Percentiles rank a stretch among this genome's conserved stretches.
phyloP scores from a whole-genome alignment of 2,329 filamentous ascomycete species.

The Aspergillus cejpii region DNA sequence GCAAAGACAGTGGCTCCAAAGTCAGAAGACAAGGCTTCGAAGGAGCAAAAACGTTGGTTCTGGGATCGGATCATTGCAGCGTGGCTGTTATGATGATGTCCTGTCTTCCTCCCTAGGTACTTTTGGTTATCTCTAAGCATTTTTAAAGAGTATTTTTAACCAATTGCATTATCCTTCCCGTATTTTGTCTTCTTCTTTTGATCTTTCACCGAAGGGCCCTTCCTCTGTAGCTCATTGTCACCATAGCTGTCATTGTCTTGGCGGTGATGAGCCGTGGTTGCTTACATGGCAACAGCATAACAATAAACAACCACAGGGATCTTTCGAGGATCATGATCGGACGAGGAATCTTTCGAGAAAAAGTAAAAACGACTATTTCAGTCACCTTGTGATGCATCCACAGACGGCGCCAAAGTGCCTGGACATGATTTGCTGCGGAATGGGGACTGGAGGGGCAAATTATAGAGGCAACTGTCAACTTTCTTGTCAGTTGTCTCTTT shows the following conservation, averaged over 20 bases:
- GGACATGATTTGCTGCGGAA: not conserved
- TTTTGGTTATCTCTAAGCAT: not conserved
- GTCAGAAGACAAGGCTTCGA: not conserved
- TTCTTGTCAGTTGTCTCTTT: too few species aligned
- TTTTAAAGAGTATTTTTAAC: not conserved
- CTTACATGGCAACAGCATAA: not conserved
- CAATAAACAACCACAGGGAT: not conserved
- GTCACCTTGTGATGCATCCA: not conserved
- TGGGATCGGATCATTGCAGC: constrained; percentile 3
- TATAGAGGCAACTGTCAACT: not conserved
- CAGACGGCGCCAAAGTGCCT: not conserved
- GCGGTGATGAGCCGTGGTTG: not conserved
- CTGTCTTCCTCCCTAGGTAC: not conserved
- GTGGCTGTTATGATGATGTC: constrained; percentile 7
- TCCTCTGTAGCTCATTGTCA: too few species aligned
- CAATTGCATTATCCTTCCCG: too few species aligned
- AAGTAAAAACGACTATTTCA: not conserved
- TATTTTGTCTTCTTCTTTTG: too few species aligned
- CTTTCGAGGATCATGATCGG: too few species aligned
- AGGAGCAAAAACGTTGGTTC: not conserved
- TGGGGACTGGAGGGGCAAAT: not conserved
- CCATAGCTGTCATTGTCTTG: not conserved
- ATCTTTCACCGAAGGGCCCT: too few species aligned
- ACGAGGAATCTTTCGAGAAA: too few species aligned
- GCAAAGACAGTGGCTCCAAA: constrained; percentile 25